These are phyloP conservation scores for Monilinia aucupariae DNA, from an alignment of 2,329 filamentous ascomycete genomes.

Conservation along the genomic window DNA sequence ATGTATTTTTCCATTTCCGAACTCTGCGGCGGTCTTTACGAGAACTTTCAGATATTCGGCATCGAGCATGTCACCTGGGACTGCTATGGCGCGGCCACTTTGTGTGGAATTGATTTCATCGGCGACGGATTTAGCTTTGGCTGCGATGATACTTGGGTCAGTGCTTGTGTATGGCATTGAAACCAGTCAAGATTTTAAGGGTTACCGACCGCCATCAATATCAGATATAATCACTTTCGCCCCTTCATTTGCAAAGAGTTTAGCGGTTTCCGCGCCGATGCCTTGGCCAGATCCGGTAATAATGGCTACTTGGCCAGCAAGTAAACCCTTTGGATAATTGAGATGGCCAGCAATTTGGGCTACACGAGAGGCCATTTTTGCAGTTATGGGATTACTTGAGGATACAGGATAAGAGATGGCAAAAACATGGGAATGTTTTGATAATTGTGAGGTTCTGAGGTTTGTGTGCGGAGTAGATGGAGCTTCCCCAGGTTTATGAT, in stretches of 20 bases:
- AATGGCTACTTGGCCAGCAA: constrained; percentile 77
- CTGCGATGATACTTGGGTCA: constrained; percentile 38
- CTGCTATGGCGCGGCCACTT: constrained; percentile 61
- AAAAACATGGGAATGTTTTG: background rate
- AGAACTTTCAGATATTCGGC: constrained; percentile 63
- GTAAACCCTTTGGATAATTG: constrained; percentile 74
- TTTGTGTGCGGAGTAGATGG: background rate
- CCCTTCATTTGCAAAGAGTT: constrained; percentile 80
- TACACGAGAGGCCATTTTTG: constrained; percentile 45
- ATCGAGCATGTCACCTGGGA: constrained; percentile 72
- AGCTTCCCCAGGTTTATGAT: constrained; percentile 4
- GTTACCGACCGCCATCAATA: constrained; percentile 65
- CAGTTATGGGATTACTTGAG: background rate
- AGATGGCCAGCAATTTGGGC: constrained; percentile 72
- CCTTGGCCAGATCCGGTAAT: constrained; percentile 83
- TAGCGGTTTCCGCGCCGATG: constrained; percentile 78
- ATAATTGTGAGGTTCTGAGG: background rate
- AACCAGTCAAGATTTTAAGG: constrained; percentile 13
- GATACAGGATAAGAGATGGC: background rate
- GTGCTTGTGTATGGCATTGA: background rate
- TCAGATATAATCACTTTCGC: constrained; percentile 80
- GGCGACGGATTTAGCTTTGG: constrained; percentile 64
- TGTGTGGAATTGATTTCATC: constrained; percentile 59
- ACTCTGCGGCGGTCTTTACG: constrained; percentile 70
- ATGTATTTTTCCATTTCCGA: constrained; percentile 82